phyloP scores from a whole-genome alignment of 129 eudicot species.

The Centella asiatica region DNA sequence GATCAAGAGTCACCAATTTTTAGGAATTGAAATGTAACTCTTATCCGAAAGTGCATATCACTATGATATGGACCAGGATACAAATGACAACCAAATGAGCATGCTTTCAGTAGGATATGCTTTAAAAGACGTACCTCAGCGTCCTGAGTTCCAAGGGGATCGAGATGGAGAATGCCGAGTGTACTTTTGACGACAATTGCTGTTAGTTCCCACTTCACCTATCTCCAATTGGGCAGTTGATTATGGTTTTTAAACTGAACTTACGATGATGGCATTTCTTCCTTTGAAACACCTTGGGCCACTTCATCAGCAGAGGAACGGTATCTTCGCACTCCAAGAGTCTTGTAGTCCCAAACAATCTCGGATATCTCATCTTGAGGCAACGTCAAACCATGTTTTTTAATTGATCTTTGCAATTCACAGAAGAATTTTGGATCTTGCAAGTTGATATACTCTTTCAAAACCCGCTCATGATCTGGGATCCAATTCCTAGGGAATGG shows the following conservation, averaged over 20 bases:
- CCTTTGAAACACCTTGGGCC: conserved; percentile 6
- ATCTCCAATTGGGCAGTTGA: neutral
- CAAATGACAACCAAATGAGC: neutral
- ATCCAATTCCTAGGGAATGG: conserved; percentile 80
- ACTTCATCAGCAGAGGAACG: conserved; percentile 11
- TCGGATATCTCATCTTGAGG: conserved; percentile 85
- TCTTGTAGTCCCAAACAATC: conserved; percentile 80
- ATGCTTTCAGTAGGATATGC: neutral
- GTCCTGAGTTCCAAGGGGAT: neutral
- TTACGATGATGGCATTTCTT: neutral
- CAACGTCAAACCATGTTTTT: conserved; percentile 39
- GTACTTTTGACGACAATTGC: neutral
- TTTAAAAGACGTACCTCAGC: neutral
- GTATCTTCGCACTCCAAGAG: conserved; percentile 34
- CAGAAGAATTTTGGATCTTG: conserved; percentile 61
- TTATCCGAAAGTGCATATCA: neutral
- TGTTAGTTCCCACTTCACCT: neutral
- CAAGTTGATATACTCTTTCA: conserved; percentile 60
- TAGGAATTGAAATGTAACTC: too few relatives aligned
- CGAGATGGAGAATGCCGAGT: neutral
- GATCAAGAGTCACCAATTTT: too few relatives aligned
- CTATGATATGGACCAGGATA: neutral
- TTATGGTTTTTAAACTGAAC: neutral
- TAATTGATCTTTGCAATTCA: conserved; percentile 53
- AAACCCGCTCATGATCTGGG: conserved; percentile 76